A percentile compares a stretch with the other conserved stretches of the same genome.
These are phyloP conservation scores for Sherardia arvensis DNA, from an alignment of 257 asterid genomes.

Conservation along the genomic window DNA sequence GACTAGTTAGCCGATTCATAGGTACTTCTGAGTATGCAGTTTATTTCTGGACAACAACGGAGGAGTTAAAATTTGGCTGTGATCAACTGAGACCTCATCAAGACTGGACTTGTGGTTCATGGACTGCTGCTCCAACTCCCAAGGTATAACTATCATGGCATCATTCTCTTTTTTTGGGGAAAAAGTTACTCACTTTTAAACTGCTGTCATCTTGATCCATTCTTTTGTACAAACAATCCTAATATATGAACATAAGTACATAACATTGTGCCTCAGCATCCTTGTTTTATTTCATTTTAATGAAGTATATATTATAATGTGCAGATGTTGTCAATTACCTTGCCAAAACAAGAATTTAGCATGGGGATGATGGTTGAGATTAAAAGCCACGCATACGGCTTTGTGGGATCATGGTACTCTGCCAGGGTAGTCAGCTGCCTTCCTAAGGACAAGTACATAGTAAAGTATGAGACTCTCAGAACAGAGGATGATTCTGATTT, in stretches of 20 bases:
- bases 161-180: slow-evolving; percentile 2
- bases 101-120: slow-evolving; percentile 23
- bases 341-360: slow-evolving; percentile 24
- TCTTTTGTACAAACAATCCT: neutral
- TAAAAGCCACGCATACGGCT: slow-evolving; percentile 59
- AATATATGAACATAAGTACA: neutral
- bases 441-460: slow-evolving; percentile 24
- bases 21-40: slow-evolving; percentile 35
- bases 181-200: no score
- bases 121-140: neutral
- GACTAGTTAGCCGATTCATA: slow-evolving; percentile 40
- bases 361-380: slow-evolving; percentile 57
- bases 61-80: slow-evolving; percentile 27
- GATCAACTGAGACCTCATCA: slow-evolving; percentile 44
- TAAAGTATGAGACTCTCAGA: slow-evolving; percentile 53
- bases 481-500: slow-evolving; percentile 27
- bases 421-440: slow-evolving; percentile 32
- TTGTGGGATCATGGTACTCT: slow-evolving; percentile 57
- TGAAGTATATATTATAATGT: no score
- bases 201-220: neutral
- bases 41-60: slow-evolving; percentile 19
- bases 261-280: neutral
- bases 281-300: neutral
- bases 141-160: neutral
- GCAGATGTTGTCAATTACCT: slow-evolving; percentile 16